Conservation (phyloP, 225 moss, liverwort and hornwort genomes). For the Pleurozium schreberi region DNA sequence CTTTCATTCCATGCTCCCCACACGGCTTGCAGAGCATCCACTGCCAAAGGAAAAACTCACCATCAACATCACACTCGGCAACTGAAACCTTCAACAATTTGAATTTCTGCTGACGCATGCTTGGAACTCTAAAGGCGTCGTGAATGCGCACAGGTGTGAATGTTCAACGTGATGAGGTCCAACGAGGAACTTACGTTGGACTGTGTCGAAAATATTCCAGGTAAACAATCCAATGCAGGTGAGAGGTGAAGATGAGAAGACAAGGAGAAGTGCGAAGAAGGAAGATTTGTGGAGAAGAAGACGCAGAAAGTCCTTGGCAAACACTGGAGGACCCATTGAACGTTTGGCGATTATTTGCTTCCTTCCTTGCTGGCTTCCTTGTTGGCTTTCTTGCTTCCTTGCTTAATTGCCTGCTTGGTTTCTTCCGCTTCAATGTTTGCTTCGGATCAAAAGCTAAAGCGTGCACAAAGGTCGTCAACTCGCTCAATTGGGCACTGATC, state of each 20-base stretch:
- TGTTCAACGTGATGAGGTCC: not conserved
- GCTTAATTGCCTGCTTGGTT: not conserved
- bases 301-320: not conserved
- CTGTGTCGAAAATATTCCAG: fast-evolving
- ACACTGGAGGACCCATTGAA: not conserved
- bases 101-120: not conserved
- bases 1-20: not conserved
- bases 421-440: not conserved
- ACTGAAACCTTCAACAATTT: not conserved
- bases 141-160: not conserved
- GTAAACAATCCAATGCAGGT: not conserved
- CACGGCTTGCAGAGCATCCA: not conserved
- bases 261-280: not conserved
- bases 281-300: not conserved
- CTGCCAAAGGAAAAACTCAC: not conserved
- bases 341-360: not conserved
- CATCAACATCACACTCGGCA: not conserved
- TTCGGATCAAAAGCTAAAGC: not conserved
- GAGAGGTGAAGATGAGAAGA: not conserved
- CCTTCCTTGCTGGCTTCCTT: not conserved
- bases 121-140: not conserved
- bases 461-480: not conserved
- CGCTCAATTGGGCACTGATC: no score
- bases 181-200: not conserved
- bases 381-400: not conserved